These are phyloP conservation scores for Agrostemma githago DNA, from an alignment of 148 eudicot species.

Conservation along the genomic window DNA sequence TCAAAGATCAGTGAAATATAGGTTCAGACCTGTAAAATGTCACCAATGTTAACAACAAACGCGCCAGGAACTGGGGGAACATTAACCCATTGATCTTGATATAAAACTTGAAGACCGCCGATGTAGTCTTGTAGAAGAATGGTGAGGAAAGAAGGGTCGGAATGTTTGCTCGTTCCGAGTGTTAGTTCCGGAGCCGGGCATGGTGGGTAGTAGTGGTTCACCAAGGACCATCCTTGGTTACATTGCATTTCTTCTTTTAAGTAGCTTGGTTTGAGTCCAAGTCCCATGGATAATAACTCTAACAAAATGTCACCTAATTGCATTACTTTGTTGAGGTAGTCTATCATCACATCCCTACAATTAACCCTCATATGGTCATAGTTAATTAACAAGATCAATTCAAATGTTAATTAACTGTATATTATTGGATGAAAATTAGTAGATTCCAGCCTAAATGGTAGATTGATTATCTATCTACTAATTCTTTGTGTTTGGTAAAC, in stretches of 20 bases:
- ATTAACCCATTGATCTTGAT: conserved; percentile 26
- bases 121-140: conserved; percentile 28
- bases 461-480: too few relatives aligned
- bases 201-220: conserved; percentile 45
- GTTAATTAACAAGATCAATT: not conserved
- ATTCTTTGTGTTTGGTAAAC: too few relatives aligned
- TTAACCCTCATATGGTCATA: too few relatives aligned
- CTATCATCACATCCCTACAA: conserved; percentile 29
- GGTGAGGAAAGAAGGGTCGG: conserved; percentile 20
- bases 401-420: too few relatives aligned
- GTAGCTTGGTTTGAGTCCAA: conserved; percentile 37
- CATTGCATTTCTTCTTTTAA: conserved; percentile 30
- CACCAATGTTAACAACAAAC: conserved; percentile 20
- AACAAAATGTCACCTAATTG: conserved; percentile 31
- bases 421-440: too few relatives aligned
- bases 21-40: conserved; percentile 19
- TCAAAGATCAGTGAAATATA: not conserved
- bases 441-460: too few relatives aligned
- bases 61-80: conserved; percentile 23
- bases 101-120: conserved; percentile 26
- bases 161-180: conserved; percentile 8
- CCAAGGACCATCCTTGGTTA: conserved; percentile 26
- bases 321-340: conserved; percentile 38
- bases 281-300: conserved; percentile 44
- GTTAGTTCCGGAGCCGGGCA: conserved; percentile 24